phyloP scores from a whole-genome alignment of 106 monocot species.

The Triglochin maritima region DNA sequence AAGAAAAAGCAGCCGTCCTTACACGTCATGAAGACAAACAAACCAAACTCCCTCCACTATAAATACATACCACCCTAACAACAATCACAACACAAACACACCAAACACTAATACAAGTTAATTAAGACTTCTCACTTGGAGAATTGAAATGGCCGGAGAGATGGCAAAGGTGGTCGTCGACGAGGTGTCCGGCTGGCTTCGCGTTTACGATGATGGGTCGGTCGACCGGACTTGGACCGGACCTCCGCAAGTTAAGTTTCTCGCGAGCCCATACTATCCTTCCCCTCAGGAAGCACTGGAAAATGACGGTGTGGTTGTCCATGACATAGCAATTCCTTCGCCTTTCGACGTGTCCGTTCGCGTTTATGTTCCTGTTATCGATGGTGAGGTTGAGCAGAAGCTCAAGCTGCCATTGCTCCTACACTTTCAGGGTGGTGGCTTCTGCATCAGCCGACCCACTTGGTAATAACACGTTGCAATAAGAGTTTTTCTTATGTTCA shows the following conservation, averaged over 20 bases:
- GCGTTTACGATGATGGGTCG: constrained; percentile 59
- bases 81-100: no score
- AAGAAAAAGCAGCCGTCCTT: no score
- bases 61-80: no score
- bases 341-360: constrained; percentile 38
- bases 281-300: constrained; percentile 10
- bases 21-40: no score
- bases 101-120: no score
- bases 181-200: constrained; percentile 83
- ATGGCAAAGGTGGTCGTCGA: constrained; percentile 28
- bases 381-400: no score
- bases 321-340: constrained; percentile 26
- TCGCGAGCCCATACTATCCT: constrained; percentile 40
- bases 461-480: constrained; percentile 30
- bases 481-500: no score
- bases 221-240: constrained; percentile 92
- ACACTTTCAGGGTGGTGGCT: constrained; percentile 91
- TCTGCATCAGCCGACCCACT: constrained; percentile 57
- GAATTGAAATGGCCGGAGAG: not conserved
- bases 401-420: constrained; percentile 35
- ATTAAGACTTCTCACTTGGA: no score
- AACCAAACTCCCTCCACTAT: no score
- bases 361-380: constrained; percentile 37
- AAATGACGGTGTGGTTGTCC: constrained; percentile 40
- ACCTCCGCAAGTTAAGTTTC: constrained; percentile 41